A percentile compares a stretch with the other conserved stretches of the same genome.
phyloP scores from a whole-genome alignment of 371 early-diverging fungal genomes.

The Mortierella sp. region DNA sequence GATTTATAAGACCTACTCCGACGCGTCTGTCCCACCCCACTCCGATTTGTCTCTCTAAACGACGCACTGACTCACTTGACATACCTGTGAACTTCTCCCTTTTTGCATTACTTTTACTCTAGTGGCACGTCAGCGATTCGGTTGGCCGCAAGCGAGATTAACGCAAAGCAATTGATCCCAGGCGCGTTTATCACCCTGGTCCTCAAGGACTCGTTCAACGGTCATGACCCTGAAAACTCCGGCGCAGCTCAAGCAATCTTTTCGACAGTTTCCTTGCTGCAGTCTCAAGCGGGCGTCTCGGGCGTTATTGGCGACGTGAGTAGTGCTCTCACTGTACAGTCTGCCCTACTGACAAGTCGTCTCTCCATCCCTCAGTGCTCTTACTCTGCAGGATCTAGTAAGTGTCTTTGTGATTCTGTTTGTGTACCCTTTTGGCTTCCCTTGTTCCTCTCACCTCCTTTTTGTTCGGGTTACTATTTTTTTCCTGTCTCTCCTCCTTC shows the following conservation, averaged over 20 bases:
- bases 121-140: slow-evolving; percentile 77
- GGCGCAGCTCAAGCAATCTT: slow-evolving; percentile 74
- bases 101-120: neutral
- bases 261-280: slow-evolving; percentile 69
- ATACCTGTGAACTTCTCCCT: neutral
- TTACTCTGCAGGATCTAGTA: slow-evolving; percentile 72
- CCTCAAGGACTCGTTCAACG: slow-evolving; percentile 74
- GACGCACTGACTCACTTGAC: neutral
- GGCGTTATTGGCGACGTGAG: slow-evolving; percentile 75
- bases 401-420: slow-evolving; percentile 5
- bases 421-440: neutral
- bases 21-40: neutral
- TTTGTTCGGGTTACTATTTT: neutral
- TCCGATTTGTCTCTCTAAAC: neutral
- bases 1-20: neutral
- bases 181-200: slow-evolving; percentile 71
- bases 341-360: slow-evolving; percentile 70
- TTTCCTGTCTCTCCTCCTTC: no score
- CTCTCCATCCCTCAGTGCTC: slow-evolving; percentile 76
- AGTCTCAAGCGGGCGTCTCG: slow-evolving; percentile 63
- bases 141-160: slow-evolving; percentile 72
- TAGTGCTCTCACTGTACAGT: slow-evolving; percentile 70
- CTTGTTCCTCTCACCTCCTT: neutral
- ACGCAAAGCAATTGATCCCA: slow-evolving; percentile 65
- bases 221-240: slow-evolving; percentile 64